Percentiles rank a stretch among this genome's conserved stretches.
These are phyloP conservation scores for Papiliotrema laurentii DNA, from an alignment of 1,284 basidiomycete species.

Conservation along the genomic window DNA sequence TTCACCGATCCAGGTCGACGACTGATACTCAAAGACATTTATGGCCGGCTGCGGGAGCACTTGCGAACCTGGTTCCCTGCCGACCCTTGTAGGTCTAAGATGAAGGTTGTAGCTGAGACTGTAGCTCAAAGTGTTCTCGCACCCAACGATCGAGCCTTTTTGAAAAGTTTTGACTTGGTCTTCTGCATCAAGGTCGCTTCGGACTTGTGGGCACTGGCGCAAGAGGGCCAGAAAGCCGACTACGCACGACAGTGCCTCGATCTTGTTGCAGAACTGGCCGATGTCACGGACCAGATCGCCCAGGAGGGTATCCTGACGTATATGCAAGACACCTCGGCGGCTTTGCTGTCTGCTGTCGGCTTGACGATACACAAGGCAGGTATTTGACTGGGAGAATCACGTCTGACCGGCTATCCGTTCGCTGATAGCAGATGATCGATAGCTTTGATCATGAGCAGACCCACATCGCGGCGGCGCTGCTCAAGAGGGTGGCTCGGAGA, in stretches of 20 bases:
- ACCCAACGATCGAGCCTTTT: too few relatives aligned
- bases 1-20: neutral
- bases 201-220: too few relatives aligned
- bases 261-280: slow-evolving; percentile 5
- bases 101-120: neutral
- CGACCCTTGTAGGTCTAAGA: neutral
- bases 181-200: too few relatives aligned
- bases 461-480: slow-evolving; percentile 4
- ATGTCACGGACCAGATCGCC: slow-evolving; percentile 14
- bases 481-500: slow-evolving; percentile 8
- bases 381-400: too few relatives aligned
- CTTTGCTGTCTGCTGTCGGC: slow-evolving; percentile 13
- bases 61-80: slow-evolving; percentile 15
- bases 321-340: slow-evolving; percentile 18
- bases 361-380: slow-evolving; percentile 16
- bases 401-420: neutral
- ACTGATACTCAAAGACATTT: slow-evolving; percentile 14
- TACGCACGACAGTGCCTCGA: too few relatives aligned
- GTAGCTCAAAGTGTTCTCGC: slow-evolving; percentile 7
- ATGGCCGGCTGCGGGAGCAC: slow-evolving; percentile 12
- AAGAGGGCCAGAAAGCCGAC: too few relatives aligned
- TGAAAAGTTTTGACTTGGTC: too few relatives aligned
- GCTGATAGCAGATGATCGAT: slow-evolving; percentile 9
- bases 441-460: too few relatives aligned
- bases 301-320: slow-evolving; percentile 10